Conservation (phyloP, 2,329 filamentous ascomycete species). For the Grosmannia penicillata region DNA sequence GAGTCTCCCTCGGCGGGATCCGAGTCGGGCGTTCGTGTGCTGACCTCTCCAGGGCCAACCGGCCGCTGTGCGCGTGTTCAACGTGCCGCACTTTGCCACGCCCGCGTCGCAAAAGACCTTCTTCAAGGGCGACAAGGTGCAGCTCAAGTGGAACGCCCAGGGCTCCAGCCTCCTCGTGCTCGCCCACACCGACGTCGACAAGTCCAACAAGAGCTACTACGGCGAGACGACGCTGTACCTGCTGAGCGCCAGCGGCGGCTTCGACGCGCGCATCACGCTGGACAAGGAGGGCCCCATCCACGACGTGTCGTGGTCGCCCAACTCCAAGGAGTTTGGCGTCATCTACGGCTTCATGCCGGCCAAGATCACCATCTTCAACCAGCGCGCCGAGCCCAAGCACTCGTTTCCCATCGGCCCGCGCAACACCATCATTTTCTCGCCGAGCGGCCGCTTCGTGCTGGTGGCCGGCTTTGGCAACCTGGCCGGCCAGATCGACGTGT, state of each 20-base stretch:
- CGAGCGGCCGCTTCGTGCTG: slow-evolving; percentile 80
- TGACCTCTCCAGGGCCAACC: slow-evolving; percentile 57
- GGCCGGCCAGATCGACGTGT: slow-evolving; percentile 94
- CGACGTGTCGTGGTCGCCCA: slow-evolving; percentile 96
- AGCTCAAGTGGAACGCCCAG: slow-evolving; percentile 92
- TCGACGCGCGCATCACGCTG: slow-evolving; percentile 80
- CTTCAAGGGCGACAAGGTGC: slow-evolving; percentile 98
- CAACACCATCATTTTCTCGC: slow-evolving; percentile 92
- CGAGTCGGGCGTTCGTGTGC: slow-evolving; percentile 12
- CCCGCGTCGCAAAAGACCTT: slow-evolving; percentile 96
- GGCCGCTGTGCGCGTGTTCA: slow-evolving; percentile 85
- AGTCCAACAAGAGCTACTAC: slow-evolving; percentile 98
- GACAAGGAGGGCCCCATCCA: slow-evolving; percentile 95
- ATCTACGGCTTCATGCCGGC: slow-evolving; percentile 99
- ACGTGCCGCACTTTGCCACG: slow-evolving; percentile 69
- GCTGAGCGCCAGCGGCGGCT: slow-evolving; percentile 76
- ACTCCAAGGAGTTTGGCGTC: slow-evolving; percentile 93
- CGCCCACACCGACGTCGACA: slow-evolving; percentile 95
- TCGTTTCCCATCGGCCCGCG: slow-evolving; percentile 76
- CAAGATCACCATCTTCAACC: slow-evolving; percentile 96
- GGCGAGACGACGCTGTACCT: slow-evolving; percentile 96
- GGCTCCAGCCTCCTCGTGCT: slow-evolving; percentile 88
- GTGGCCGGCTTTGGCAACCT: slow-evolving; percentile 96
- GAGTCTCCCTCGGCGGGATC: too few relatives aligned
- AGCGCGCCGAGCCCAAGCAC: slow-evolving; percentile 67